phyloP scores from a whole-genome alignment of 129 eudicot genomes.

The Escallonia herrerae region DNA sequence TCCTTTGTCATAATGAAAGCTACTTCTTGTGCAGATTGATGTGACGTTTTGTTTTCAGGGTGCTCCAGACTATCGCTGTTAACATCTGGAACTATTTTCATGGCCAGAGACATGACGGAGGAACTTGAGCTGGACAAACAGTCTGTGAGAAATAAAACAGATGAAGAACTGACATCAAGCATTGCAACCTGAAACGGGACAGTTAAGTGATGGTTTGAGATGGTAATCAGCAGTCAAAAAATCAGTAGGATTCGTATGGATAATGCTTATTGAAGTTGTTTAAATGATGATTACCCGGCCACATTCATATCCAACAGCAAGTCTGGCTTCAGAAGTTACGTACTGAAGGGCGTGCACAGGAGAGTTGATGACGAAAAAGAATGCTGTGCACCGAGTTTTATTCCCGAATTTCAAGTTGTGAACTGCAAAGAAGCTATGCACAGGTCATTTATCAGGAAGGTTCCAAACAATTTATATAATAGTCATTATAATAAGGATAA shows the following conservation, averaged over 20 bases:
- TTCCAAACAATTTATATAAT: too few species aligned
- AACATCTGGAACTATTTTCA: slow-evolving; percentile 28
- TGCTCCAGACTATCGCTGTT: slow-evolving; percentile 22
- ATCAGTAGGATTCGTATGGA: too few species aligned
- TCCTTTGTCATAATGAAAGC: slow-evolving; percentile 61
- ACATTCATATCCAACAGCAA: slow-evolving; percentile 70
- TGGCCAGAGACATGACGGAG: slow-evolving; percentile 43
- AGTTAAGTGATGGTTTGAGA: slow-evolving; percentile 3
- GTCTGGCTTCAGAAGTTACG: slow-evolving; percentile 57
- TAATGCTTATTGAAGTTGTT: too few species aligned
- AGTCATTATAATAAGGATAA: too few species aligned
- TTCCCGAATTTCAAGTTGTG: slow-evolving; percentile 31
- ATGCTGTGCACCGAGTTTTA: slow-evolving; percentile 42
- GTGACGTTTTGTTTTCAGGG: slow-evolving; percentile 25
- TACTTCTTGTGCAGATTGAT: slow-evolving; percentile 41
- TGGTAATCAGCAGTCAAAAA: not conserved
- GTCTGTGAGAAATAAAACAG: slow-evolving; percentile 64
- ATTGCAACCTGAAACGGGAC: slow-evolving; percentile 60
- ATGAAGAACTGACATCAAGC: slow-evolving; percentile 53
- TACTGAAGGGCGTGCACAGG: slow-evolving; percentile 57
- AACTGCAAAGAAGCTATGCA: slow-evolving; percentile 35
- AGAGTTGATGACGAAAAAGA: slow-evolving; percentile 58
- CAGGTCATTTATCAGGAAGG: not conserved
- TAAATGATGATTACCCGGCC: slow-evolving; percentile 54
- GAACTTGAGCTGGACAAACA: slow-evolving; percentile 36